phyloP scores from a whole-genome alignment of 2,329 filamentous ascomycete species.

The Mariannaea elegans region DNA sequence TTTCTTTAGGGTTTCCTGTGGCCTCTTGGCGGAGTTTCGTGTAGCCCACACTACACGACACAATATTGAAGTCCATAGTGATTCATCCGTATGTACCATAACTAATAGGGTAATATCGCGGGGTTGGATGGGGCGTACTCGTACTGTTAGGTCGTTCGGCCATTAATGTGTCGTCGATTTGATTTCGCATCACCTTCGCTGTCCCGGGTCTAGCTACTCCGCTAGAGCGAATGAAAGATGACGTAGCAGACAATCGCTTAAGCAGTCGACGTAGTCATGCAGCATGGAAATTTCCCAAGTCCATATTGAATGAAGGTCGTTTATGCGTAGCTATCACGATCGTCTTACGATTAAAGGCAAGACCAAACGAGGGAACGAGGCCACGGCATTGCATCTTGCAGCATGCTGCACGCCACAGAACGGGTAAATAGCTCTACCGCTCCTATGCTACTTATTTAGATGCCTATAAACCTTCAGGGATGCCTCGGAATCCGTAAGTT shows the following conservation, averaged over 20 bases:
- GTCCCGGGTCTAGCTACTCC: constrained; percentile 3
- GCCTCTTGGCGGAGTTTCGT: neutral
- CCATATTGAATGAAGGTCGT: neutral
- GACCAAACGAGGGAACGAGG: neutral
- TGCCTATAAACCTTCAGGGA: neutral
- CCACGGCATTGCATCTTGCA: neutral
- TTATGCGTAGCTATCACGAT: neutral
- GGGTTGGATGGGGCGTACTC: constrained; percentile 13
- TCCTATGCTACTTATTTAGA: constrained; percentile 1
- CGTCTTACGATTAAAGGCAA: neutral
- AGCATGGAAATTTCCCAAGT: neutral
- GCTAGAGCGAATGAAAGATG: neutral
- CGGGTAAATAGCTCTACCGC: neutral
- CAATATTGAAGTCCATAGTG: too few species aligned
- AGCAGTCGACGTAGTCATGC: neutral
- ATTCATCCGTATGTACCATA: neutral
- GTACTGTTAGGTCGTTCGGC: constrained; percentile 2
- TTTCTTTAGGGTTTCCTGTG: neutral
- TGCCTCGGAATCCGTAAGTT: neutral
- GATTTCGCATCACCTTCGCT: constrained; percentile 17
- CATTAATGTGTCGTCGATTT: constrained; percentile 12
- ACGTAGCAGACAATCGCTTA: neutral
- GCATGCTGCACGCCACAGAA: neutral
- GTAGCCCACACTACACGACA: constrained; percentile 6
- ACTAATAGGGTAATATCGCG: constrained; percentile 9